A percentile compares a stretch with the other conserved stretches of the same genome.
Evolutionary conservation across 768 basidiomycete genomes (phyloP).

Genomic region (Tricholoma flavovirens): DNA sequence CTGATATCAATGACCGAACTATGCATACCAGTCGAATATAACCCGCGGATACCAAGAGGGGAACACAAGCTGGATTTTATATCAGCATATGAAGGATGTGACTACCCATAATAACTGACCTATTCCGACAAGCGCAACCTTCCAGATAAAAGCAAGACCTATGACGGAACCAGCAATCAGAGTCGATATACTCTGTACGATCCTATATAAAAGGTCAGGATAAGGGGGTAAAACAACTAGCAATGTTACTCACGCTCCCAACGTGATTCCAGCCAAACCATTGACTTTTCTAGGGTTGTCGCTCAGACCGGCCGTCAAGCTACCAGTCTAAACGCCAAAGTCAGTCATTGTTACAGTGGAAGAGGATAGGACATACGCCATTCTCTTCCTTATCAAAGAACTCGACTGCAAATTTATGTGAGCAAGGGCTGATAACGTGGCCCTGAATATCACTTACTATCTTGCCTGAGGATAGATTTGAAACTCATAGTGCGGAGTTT

Average conservation of each 20-base stretch:
- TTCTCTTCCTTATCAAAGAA: no score
- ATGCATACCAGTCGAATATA: conserved; percentile 78
- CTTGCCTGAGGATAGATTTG: conserved; percentile 79
- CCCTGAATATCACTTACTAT: conserved; percentile 58
- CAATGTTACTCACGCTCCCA: conserved; percentile 70
- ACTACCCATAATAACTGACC: conserved; percentile 49
- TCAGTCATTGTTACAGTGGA: no score
- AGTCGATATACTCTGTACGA: conserved; percentile 74
- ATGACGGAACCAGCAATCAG: conserved; percentile 66
- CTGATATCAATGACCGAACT: no score
- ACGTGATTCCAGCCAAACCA: conserved; percentile 80
- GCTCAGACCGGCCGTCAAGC: conserved; percentile 69
- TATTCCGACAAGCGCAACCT: conserved; percentile 76
- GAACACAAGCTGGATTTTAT: conserved; percentile 73
- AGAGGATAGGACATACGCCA: conserved; percentile 43
- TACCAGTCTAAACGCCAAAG: conserved; percentile 48
- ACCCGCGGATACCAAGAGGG: conserved; percentile 63
- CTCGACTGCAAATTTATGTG: conserved; percentile 63
- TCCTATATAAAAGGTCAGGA: conserved; percentile 37
- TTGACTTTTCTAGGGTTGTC: conserved; percentile 88
- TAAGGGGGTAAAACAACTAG: not conserved
- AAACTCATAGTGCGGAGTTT: conserved; percentile 44
- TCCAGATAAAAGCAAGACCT: conserved; percentile 73
- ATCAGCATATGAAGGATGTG: no score
- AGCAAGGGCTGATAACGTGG: no score